phyloP scores from a whole-genome alignment of 2,329 filamentous ascomycete genomes.

The Epichloe uncinata region DNA sequence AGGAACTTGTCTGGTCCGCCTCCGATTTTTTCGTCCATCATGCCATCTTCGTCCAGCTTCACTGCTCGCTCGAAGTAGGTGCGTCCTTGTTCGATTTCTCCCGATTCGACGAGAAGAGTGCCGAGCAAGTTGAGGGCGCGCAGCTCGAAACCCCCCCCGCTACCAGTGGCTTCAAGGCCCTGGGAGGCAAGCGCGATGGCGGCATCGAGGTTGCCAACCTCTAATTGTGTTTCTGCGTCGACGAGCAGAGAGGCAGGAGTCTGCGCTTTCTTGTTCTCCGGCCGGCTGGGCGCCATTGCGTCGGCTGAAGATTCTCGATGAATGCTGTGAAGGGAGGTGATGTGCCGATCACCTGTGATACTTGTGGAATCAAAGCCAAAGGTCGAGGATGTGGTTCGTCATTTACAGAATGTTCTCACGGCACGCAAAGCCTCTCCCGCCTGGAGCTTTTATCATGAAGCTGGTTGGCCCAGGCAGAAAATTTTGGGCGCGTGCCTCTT shows the following conservation, averaged over 20 bases:
- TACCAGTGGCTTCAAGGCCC: constrained; percentile 30
- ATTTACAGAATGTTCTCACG: not conserved
- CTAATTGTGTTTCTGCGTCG: constrained; percentile 29
- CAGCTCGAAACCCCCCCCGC: constrained; percentile 37
- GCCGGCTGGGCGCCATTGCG: constrained; percentile 29
- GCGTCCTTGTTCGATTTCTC: constrained; percentile 65
- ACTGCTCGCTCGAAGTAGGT: constrained; percentile 61
- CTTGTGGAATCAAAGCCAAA: not conserved
- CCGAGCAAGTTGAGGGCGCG: constrained; percentile 64
- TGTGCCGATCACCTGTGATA: not conserved
- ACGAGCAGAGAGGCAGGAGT: constrained; percentile 19
- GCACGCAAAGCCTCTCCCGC: not conserved
- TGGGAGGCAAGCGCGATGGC: constrained; percentile 26
- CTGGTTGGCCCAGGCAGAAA: not conserved
- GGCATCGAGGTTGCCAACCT: constrained; percentile 28
- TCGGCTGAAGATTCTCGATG: not conserved
- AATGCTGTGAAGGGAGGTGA: not conserved
- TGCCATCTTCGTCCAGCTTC: constrained; percentile 62
- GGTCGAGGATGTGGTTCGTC: not conserved
- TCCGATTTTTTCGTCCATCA: constrained; percentile 54
- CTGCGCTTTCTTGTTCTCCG: constrained; percentile 21
- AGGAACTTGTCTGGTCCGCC: constrained; percentile 90
- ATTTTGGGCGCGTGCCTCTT: constrained; percentile 3
- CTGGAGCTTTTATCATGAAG: not conserved
- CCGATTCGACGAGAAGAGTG: constrained; percentile 70